Evolutionary conservation across 192 early-diverging fungal genomes (phyloP).

Genomic region (Rhizophagus sp.): DNA sequence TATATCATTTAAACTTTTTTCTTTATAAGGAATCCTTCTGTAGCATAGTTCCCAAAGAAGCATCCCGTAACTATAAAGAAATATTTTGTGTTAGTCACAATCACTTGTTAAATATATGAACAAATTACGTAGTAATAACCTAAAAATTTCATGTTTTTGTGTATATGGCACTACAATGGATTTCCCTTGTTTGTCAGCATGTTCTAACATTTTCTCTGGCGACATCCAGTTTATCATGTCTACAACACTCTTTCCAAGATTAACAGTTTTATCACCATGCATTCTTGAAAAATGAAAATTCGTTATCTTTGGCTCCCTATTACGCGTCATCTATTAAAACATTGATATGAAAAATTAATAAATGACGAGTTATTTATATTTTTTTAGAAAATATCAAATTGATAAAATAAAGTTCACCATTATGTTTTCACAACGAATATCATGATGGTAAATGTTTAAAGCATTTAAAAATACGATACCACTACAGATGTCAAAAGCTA

Average conservation of each 20-base stretch:
- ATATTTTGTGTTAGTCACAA: not conserved
- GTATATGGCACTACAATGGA: not conserved
- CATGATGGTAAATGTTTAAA: not conserved
- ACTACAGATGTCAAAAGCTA: slow-evolving; percentile 1
- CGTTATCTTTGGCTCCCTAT: not conserved
- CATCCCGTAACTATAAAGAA: slow-evolving; percentile 14
- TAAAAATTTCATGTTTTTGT: not conserved
- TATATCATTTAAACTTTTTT: not conserved
- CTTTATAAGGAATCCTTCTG: not conserved
- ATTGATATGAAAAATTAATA: not conserved
- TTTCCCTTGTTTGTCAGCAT: not conserved
- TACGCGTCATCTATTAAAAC: not conserved
- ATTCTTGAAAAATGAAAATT: not conserved
- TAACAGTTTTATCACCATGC: not conserved
- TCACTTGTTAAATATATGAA: not conserved
- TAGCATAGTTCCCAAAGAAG: slow-evolving; percentile 21
- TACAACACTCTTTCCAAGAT: not conserved
- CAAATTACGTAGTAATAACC: not conserved
- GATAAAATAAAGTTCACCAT: not conserved
- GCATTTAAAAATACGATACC: slow-evolving; percentile 2
- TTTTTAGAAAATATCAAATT: not conserved
- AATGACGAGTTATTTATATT: not conserved
- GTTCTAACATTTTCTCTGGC: not conserved
- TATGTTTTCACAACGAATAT: slow-evolving; percentile 9
- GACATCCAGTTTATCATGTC: not conserved